Evolutionary conservation across 1,284 basidiomycete species (phyloP), one percentile per base, ranked within the genome.

Genomic region (Ceratobasidium sp.): DNA sequence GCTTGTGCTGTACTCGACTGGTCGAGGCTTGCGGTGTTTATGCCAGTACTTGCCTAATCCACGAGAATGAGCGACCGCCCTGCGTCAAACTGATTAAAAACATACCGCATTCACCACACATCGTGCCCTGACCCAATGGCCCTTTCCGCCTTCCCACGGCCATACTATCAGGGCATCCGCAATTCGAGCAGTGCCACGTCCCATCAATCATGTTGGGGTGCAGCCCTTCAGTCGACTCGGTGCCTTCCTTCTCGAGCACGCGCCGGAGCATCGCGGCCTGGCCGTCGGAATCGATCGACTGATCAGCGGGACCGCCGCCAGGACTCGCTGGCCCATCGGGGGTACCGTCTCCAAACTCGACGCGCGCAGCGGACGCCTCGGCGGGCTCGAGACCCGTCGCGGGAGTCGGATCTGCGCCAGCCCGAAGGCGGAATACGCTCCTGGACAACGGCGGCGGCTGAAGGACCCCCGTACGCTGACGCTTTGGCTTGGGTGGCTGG

Each of bases 151-250:
- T 85, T 9, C 94, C 93, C 66, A 94, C 85, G 1, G 94, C 92
- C 71, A 96, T 90, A 77, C 84, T 88, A 79, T 94, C 95, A 0
- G 95, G 94, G 79, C 92, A 92, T 22, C 95, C 95, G 77, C 91
- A 96, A 80, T 95, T 95, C 54, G 92, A 94, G 81, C 95, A 97
- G 83, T 95, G 93, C 95, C 95, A 97, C 2, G 91, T 85, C 0
- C 93, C 94, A 78, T 95, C 84, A 79, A 95, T 92, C 79, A 88
- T 86, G 79, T 94, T 93, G 53, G 90, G 85, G 79, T 93, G 93
- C 79, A 93, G 91, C 8, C 91, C 90, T 78, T 93, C 92, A 39
- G 88, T 89, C 79, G 88, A 92, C 81, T 93, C 92, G 79, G 85
- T 31, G 16, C 39, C 92, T 78, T 92, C 91, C 51, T 90, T 83